phyloP scores from a whole-genome alignment of 2,329 filamentous ascomycete species.

The Corynespora cassiicola region DNA sequence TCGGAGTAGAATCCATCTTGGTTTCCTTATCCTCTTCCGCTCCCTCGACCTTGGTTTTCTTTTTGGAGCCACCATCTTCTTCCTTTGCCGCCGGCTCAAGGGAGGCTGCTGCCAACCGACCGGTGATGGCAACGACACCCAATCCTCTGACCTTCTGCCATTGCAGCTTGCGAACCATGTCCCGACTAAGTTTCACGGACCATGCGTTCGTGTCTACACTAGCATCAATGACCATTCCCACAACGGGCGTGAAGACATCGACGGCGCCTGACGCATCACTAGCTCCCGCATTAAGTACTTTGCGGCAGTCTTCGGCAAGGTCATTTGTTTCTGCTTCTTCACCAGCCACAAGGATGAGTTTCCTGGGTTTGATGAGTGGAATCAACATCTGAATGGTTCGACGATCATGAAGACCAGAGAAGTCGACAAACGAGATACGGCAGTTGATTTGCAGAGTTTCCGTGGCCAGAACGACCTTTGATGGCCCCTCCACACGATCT shows the following conservation, averaged over 20 bases:
- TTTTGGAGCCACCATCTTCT: constrained; percentile 53
- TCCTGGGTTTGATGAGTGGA: constrained; percentile 90
- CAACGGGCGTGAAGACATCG: constrained; percentile 80
- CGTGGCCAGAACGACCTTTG: constrained; percentile 72
- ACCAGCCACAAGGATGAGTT: constrained; percentile 90
- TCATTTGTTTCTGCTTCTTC: constrained; percentile 74
- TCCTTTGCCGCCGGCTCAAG: constrained; percentile 48
- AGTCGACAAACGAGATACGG: constrained; percentile 87
- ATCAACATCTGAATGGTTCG: constrained; percentile 94
- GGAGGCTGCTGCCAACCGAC: constrained; percentile 64
- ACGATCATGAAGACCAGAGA: constrained; percentile 89
- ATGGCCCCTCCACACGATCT: constrained; percentile 69
- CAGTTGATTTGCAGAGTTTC: constrained; percentile 73
- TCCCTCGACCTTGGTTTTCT: constrained; percentile 55
- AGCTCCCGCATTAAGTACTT: constrained; percentile 61
- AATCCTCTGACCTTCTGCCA: constrained; percentile 95
- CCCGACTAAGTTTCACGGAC: constrained; percentile 88
- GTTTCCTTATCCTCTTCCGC: constrained; percentile 52
- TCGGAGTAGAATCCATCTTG: constrained; percentile 58
- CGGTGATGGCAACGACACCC: constrained; percentile 91
- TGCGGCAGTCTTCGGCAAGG: constrained; percentile 81
- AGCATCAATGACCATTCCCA: constrained; percentile 80
- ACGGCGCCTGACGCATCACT: constrained; percentile 53
- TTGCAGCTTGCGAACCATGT: constrained; percentile 82
- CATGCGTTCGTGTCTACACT: constrained; percentile 98